Conservation (phyloP, 2,329 filamentous ascomycete genomes). For the Calonectria hawksworthii region DNA sequence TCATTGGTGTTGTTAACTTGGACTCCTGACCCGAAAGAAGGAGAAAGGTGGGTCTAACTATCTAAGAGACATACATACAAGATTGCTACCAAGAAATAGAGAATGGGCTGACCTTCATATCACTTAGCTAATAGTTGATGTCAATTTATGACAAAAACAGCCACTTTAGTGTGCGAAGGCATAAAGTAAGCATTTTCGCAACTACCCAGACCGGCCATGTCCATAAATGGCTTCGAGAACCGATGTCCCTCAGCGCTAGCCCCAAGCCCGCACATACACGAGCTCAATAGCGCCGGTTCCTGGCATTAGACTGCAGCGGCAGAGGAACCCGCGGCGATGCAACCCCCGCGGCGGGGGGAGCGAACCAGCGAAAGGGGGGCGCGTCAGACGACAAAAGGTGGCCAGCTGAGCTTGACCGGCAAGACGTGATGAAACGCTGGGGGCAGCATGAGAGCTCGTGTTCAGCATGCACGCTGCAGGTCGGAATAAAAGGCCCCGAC, state of each 20-base stretch:
- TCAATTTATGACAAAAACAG: neutral
- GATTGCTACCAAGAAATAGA: neutral
- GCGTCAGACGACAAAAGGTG: neutral
- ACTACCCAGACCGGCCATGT: neutral
- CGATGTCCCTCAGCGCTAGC: neutral
- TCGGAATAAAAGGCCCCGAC: neutral
- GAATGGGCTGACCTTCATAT: neutral
- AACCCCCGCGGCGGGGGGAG: no score
- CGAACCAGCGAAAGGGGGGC: conserved; percentile 4
- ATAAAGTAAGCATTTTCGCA: neutral
- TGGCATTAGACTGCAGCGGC: conserved; percentile 17
- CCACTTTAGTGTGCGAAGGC: neutral
- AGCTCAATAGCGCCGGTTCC: conserved; percentile 26
- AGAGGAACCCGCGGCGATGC: neutral
- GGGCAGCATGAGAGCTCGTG: neutral
- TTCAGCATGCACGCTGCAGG: conserved; percentile 3
- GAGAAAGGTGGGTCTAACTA: neutral
- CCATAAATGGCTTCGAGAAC: neutral
- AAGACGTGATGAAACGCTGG: neutral
- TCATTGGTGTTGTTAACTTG: neutral
- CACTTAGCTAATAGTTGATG: neutral
- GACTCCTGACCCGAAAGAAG: neutral
- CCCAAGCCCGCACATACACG: neutral
- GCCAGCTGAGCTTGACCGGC: neutral
- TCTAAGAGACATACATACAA: neutral